Percentiles rank a stretch among this genome's conserved stretches.
Evolutionary conservation across 768 basidiomycete genomes (phyloP).

Genomic region (Termitomyces sp.): DNA sequence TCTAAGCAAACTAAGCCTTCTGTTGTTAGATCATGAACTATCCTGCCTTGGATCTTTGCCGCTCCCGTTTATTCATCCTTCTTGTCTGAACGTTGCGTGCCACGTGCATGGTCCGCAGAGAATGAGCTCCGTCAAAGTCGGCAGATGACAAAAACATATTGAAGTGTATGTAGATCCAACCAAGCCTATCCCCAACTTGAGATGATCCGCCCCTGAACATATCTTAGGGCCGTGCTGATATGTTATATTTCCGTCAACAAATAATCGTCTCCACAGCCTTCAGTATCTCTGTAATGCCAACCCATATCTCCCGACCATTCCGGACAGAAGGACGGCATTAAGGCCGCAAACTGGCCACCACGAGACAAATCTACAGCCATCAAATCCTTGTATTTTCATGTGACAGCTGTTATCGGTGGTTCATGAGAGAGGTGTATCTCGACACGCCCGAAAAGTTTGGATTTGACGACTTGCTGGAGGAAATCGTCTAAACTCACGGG

Average conservation of each 20-base stretch:
- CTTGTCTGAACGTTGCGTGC: neutral
- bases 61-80: neutral
- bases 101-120: neutral
- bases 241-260: neutral
- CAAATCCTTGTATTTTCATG: neutral
- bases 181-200: neutral
- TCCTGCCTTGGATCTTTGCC: neutral
- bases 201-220: neutral
- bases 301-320: neutral
- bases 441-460: neutral
- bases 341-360: neutral
- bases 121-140: constrained; percentile 3
- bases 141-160: neutral
- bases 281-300: neutral
- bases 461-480: neutral
- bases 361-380: constrained; percentile 1
- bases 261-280: neutral
- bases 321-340: constrained; percentile 1
- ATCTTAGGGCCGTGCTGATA: neutral
- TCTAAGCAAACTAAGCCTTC: neutral
- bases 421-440: neutral
- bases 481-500: neutral
- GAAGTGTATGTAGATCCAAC: no score
- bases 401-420: neutral
- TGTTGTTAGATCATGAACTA: neutral